Base-by-base conservation (phyloP, 2,329 filamentous ascomycete species). In the Atkinsonella hypoxylon region DNA sequence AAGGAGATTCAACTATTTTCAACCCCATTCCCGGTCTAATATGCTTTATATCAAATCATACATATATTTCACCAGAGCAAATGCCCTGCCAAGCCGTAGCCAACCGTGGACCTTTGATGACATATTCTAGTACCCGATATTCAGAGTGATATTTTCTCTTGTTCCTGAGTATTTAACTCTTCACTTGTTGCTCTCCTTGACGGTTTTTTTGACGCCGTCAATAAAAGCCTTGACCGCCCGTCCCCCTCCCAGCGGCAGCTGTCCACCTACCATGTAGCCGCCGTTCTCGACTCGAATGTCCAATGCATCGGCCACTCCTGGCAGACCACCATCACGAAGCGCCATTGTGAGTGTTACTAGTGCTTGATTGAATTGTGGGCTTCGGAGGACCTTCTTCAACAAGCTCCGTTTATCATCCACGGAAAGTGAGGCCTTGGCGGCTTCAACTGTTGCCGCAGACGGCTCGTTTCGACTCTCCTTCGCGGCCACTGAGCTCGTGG, bases 161-260 rank as follows among this genome's bases (percentile, higher is more conserved):
- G 11, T 20, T n/a, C 3, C 41, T 12, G 7, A 11, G 6, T 3
- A 20, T 1, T 7, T 44, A 8, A 2, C n/a, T 49, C 36, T 53
- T 48, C 56, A 61, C 57, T 67, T 36, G 1, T 18, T 59, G 60
- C 75, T 68, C 52, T 85, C 78, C 68, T 87, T 77, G 0, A 89
- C 85, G 6, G 81, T 83, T 70, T 80, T 84, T 75, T 86, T 93
- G 45, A 96, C 83, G 3, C 91, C 93, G 51, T 94, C 81, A 20
- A 98, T 77, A 67, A 98, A 98, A 3, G 87, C 87, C 70, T 94
- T 85, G 1, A 98, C 83, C 12, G 91, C 91, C 59, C 93, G 85
- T 6, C 86, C 87, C 48, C 90, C 90, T 42, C 90, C 91, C 44
- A 96, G 68, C 2, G 91, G 90, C 72, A 96, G 83, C 47, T 80